Evolutionary conservation across 768 basidiomycete species (phyloP).

Genomic region (Clavulina sp.): DNA sequence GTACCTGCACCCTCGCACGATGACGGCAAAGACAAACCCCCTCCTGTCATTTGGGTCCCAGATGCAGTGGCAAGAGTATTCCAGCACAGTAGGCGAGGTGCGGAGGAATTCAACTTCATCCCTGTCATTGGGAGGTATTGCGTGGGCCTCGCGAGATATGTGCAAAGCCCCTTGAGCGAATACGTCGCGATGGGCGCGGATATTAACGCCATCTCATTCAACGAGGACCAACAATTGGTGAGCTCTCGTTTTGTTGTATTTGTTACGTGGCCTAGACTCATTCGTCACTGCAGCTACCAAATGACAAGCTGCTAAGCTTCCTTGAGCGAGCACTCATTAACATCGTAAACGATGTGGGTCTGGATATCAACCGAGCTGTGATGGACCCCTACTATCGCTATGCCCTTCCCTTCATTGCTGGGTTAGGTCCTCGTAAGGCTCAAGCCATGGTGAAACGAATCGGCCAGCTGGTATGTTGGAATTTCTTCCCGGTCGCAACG

Average conservation of each 20-base stretch:
- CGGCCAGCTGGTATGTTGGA: constrained; percentile 37
- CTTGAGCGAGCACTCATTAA: constrained; percentile 84
- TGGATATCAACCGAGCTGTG: constrained; percentile 89
- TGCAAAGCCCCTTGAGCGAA: constrained; percentile 87
- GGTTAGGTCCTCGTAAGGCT: constrained; percentile 89
- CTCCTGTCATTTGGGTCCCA: constrained; percentile 63
- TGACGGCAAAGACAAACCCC: constrained; percentile 17
- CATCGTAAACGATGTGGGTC: constrained; percentile 79
- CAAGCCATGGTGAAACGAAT: constrained; percentile 71
- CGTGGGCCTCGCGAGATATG: constrained; percentile 80
- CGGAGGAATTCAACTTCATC: constrained; percentile 64
- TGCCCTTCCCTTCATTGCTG: constrained; percentile 78
- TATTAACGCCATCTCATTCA: constrained; percentile 65
- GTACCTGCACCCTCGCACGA: not conserved
- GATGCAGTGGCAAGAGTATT: constrained; percentile 92
- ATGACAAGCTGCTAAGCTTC: constrained; percentile 61
- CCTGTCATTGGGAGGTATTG: constrained; percentile 77
- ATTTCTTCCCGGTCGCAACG: too few species aligned
- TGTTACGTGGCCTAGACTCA: constrained; percentile 5
- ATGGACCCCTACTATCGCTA: constrained; percentile 77
- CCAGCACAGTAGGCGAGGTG: constrained; percentile 74
- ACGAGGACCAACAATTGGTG: constrained; percentile 78
- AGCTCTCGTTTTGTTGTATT: constrained; percentile 14
- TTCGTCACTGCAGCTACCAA: constrained; percentile 42
- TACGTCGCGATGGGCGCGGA: constrained; percentile 79